Evolutionary conservation across 306 rosid genomes (phyloP).

Genomic region (Calophaca sinica): DNA sequence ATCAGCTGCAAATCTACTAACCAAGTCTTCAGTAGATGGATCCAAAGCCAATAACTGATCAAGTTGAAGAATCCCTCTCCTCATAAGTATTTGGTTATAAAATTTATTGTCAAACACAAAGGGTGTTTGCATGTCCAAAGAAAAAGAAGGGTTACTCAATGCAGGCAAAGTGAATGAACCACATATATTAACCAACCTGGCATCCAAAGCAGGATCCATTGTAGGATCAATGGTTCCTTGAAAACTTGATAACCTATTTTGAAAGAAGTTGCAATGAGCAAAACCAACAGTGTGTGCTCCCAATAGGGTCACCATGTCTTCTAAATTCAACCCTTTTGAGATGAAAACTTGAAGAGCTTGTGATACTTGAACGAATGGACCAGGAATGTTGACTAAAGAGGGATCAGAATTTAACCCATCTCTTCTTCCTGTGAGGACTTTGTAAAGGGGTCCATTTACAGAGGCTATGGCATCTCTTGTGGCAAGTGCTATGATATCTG

Average conservation of each 20-base stretch:
- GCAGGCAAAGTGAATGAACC: not conserved
- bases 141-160: slow-evolving; percentile 12
- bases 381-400: slow-evolving; percentile 47
- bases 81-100: slow-evolving; percentile 44
- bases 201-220: slow-evolving; percentile 55
- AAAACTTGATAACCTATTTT: slow-evolving; percentile 42
- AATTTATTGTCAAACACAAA: slow-evolving; percentile 50
- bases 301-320: slow-evolving; percentile 66
- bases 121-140: slow-evolving; percentile 58
- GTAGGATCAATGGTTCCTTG: slow-evolving; percentile 46
- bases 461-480: slow-evolving; percentile 58
- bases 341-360: slow-evolving; percentile 43
- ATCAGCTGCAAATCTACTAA: slow-evolving; percentile 44
- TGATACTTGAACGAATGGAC: slow-evolving; percentile 48
- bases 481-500: slow-evolving; percentile 64
- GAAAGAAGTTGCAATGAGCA: slow-evolving; percentile 54
- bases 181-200: slow-evolving; percentile 38
- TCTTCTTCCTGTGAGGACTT: slow-evolving; percentile 52
- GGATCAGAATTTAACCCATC: slow-evolving; percentile 59
- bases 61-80: slow-evolving; percentile 54
- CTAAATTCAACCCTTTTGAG: slow-evolving; percentile 44
- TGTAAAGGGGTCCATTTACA: slow-evolving; percentile 55
- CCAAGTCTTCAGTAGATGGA: slow-evolving; percentile 35
- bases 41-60: slow-evolving; percentile 64
- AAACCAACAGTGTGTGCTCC: slow-evolving; percentile 75